These are phyloP conservation scores for Plasmodium chabaudi DNA, from an alignment of 169 alveolate genomes.

Conservation along the genomic window DNA sequence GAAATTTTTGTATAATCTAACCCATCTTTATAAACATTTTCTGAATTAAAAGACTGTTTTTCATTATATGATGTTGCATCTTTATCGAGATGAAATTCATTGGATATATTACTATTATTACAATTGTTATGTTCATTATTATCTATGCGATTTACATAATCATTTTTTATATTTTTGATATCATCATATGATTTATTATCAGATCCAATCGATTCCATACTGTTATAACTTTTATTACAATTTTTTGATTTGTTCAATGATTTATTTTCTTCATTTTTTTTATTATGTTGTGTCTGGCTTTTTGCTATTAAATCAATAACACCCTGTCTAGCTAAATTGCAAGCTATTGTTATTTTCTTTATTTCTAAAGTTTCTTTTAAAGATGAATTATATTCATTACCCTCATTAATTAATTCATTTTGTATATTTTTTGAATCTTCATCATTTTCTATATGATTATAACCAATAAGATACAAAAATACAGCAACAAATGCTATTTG, in stretches of 20 bases:
- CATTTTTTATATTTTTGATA: not conserved
- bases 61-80: slow-evolving; percentile 2
- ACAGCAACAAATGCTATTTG: slow-evolving; percentile 75
- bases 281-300: slow-evolving; percentile 60
- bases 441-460: slow-evolving; percentile 23
- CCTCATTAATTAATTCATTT: not conserved
- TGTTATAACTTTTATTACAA: slow-evolving; percentile 34
- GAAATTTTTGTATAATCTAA: slow-evolving; percentile 23
- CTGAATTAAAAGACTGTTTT: slow-evolving; percentile 20
- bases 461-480: slow-evolving; percentile 65
- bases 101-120: not conserved
- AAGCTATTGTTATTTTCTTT: slow-evolving; percentile 66
- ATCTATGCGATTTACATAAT: slow-evolving; percentile 6
- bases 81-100: not conserved
- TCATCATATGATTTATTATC: slow-evolving; percentile 16
- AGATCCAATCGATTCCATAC: slow-evolving; percentile 38
- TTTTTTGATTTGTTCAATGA: slow-evolving; percentile 19
- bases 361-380: slow-evolving; percentile 41
- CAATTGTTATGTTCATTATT: not conserved
- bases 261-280: slow-evolving; percentile 13
- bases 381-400: slow-evolving; percentile 1
- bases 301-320: slow-evolving; percentile 73
- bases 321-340: slow-evolving; percentile 77
- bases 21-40: slow-evolving; percentile 32
- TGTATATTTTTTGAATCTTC: slow-evolving; percentile 1